Evolutionary conservation across 441 rosid species (phyloP).

Genomic region (Adansonia madagascariensis): DNA sequence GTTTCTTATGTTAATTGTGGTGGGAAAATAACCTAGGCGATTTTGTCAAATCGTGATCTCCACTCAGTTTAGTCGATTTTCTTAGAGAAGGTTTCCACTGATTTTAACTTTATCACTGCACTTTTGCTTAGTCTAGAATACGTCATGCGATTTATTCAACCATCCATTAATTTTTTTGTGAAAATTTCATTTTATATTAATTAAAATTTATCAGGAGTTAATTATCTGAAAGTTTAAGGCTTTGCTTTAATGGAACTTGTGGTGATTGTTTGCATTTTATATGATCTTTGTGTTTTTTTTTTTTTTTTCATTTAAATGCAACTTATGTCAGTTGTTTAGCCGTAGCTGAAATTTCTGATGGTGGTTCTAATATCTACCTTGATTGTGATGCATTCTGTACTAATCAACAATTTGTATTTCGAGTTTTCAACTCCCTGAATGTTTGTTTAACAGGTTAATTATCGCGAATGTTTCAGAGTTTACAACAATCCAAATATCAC

Average conservation of each 20-base stretch:
- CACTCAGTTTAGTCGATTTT: neutral
- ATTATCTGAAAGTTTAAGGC: neutral
- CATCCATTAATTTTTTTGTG: neutral
- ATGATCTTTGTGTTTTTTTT: too few species aligned
- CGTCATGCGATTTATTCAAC: neutral
- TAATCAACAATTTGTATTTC: constrained; percentile 69
- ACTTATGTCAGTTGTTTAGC: too few species aligned
- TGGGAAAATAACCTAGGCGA: neutral
- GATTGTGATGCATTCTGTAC: constrained; percentile 50
- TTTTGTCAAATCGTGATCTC: neutral
- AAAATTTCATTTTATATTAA: neutral
- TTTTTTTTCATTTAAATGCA: too few species aligned
- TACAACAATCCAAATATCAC: constrained; percentile 93
- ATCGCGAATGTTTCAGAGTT: constrained; percentile 99
- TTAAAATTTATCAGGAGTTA: neutral
- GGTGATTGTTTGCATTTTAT: neutral
- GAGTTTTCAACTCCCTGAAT: constrained; percentile 99
- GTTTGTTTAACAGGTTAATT: constrained; percentile 99
- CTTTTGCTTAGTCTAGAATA: neutral
- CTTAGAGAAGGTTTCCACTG: neutral
- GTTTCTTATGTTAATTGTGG: neutral
- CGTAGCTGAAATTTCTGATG: too few species aligned
- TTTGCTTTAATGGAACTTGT: constrained; percentile 5
- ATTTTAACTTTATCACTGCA: neutral
- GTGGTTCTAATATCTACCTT: constrained; percentile 2